Base-by-base conservation (phyloP, 1,284 basidiomycete genomes). In the Golubevia sp. region DNA sequence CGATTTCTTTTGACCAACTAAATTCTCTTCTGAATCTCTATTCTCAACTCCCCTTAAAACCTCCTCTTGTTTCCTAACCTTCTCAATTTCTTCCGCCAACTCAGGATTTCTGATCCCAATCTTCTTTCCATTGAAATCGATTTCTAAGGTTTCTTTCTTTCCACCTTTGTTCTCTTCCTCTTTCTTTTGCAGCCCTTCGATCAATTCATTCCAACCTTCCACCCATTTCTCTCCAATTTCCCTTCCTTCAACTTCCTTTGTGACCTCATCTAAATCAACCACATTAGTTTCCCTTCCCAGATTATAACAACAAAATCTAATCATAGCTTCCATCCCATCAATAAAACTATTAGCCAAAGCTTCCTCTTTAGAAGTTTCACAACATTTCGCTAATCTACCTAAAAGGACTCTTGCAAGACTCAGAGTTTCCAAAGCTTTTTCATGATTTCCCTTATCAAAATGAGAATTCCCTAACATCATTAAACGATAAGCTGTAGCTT, bases 321-420 rank as follows among this genome's bases (percentile, higher is more conserved):
- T 67, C 67, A 74, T 75, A 18, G 79, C 76, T 51, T 83, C 80
- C 8, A 70, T 66, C 3, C 69, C 61, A 56, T 83, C 80, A 59
- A 82, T 63, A 50, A 78, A 83, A 70, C 74, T 79, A 69, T 79
- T 77, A 52, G 79, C 77, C 13, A 82, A 71, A 1, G 80, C 80
- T 57, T 82, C 79, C 23, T 64, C 62, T 7, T 75, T 73, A 61
- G 74, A 76, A 26, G 71, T 62, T n/a, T 61, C 51, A 54, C 67
- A 71, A 67, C 68, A 66, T 52, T 72, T 61, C 26, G 77, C 79
- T 21, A 82, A 67, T 44, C 56, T 55, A 20, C 67, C 70, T 55
- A 82, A 70, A 38, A 82, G 61, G 24, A 59, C 56, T 25, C 79
- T 75, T 27, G 71, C 62, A 2, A 78, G 77, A 20, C 68, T 67